phyloP scores from a whole-genome alignment of 163 green algal species.

The Smithsoniella earleae region DNA sequence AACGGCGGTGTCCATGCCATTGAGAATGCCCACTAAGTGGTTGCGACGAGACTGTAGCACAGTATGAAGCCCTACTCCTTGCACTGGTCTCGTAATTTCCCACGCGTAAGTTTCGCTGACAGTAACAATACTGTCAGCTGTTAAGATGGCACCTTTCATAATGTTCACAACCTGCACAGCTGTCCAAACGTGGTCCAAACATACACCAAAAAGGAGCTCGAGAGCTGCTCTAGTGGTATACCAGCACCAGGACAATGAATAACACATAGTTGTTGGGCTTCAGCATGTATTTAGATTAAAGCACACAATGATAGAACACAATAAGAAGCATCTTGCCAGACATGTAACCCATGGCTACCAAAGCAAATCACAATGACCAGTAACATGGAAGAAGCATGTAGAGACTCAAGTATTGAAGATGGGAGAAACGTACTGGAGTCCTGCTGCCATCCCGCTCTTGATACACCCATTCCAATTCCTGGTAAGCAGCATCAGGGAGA shows the following conservation, averaged over 20 bases:
- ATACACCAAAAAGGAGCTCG: neutral
- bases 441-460: slow-evolving; percentile 11
- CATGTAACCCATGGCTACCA: too few species aligned
- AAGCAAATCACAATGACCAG: neutral
- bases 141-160: slow-evolving; percentile 46
- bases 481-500: neutral
- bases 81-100: slow-evolving; percentile 48
- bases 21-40: slow-evolving; percentile 60
- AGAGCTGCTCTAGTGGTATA: too few species aligned
- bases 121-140: slow-evolving; percentile 54
- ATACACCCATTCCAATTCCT: slow-evolving; percentile 23
- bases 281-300: neutral
- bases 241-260: neutral
- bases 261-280: neutral
- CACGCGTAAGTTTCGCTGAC: slow-evolving; percentile 63
- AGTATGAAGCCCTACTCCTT: slow-evolving; percentile 33
- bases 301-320: neutral
- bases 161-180: slow-evolving; percentile 53
- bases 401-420: neutral
- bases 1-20: slow-evolving; percentile 64
- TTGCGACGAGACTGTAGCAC: neutral
- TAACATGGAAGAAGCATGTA: neutral
- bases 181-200: neutral
- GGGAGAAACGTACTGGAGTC: slow-evolving; percentile 3
- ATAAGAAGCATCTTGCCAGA: too few species aligned